Evolutionary conservation across 768 basidiomycete species (phyloP).

Genomic region (Pulveroboletus sp.): DNA sequence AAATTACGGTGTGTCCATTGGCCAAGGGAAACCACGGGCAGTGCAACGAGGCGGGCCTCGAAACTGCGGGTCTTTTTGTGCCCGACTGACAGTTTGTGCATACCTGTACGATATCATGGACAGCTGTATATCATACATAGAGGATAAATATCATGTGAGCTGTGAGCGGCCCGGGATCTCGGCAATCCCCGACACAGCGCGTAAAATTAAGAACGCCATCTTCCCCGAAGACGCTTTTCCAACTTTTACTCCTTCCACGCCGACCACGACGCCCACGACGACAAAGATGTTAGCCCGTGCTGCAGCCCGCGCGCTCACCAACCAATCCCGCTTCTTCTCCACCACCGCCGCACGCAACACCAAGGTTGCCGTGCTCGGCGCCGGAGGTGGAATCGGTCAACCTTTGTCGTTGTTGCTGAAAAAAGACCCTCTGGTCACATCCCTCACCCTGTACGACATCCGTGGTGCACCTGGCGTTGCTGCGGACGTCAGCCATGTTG

Average conservation of each 20-base stretch:
- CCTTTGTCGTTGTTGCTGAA: slow-evolving; percentile 88
- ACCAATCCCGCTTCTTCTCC: slow-evolving; percentile 67
- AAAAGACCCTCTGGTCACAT: slow-evolving; percentile 83
- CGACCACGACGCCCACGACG: slow-evolving; percentile 16
- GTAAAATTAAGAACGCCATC: slow-evolving; percentile 10
- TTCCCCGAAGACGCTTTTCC: neutral
- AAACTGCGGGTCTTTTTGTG: too few relatives aligned
- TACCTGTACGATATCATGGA: too few relatives aligned
- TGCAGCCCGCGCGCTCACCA: slow-evolving; percentile 52
- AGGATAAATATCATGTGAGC: neutral
- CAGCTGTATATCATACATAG: too few relatives aligned
- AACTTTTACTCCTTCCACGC: slow-evolving; percentile 9
- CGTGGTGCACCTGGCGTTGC: slow-evolving; percentile 67
- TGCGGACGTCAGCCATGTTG: slow-evolving; percentile 94
- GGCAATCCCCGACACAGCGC: slow-evolving; percentile 12
- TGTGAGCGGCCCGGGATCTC: too few relatives aligned
- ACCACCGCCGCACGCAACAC: slow-evolving; percentile 66
- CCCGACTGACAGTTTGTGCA: too few relatives aligned
- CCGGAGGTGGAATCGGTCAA: slow-evolving; percentile 98
- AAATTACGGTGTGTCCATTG: neutral
- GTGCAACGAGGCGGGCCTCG: too few relatives aligned
- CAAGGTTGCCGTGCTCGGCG: slow-evolving; percentile 96
- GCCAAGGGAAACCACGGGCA: neutral
- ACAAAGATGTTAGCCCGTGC: slow-evolving; percentile 63
- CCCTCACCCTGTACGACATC: slow-evolving; percentile 57